Evolutionary conservation across 805 yeast genomes (phyloP).

Genomic region (Zygosaccharomyces siamensis): DNA sequence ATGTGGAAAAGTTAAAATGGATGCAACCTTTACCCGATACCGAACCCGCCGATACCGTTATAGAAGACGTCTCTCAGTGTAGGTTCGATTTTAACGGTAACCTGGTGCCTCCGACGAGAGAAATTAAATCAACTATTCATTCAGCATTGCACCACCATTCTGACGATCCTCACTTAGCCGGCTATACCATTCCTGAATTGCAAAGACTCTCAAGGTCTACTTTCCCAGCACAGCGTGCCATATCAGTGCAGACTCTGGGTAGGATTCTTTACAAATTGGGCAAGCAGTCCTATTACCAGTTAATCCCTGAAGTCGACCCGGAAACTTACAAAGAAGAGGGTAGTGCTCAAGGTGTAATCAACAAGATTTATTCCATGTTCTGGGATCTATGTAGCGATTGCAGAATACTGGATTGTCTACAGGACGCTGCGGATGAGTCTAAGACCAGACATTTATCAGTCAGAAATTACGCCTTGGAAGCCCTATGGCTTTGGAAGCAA

Average conservation of each 20-base stretch:
- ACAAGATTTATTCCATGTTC: constrained; percentile 42
- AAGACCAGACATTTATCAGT: constrained; percentile 65
- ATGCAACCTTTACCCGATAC: constrained; percentile 64
- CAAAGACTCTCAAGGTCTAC: constrained; percentile 74
- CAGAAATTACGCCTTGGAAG: constrained; percentile 79
- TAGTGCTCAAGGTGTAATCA: constrained; percentile 35
- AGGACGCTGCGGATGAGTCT: constrained; percentile 63
- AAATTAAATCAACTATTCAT: constrained; percentile 45
- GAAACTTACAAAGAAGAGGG: constrained; percentile 38
- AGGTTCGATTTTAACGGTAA: constrained; percentile 88
- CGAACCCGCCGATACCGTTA: constrained; percentile 29
- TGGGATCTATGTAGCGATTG: constrained; percentile 69
- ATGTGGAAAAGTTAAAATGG: constrained; percentile 83
- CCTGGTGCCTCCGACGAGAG: constrained; percentile 54
- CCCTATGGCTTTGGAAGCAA: constrained; percentile 80
- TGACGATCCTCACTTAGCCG: constrained; percentile 82
- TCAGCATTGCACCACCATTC: constrained; percentile 90
- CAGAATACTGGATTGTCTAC: constrained; percentile 58
- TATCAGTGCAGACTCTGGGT: constrained; percentile 84
- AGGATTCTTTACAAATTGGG: constrained; percentile 80
- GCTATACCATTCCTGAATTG: constrained; percentile 82
- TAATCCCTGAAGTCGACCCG: constrained; percentile 44
- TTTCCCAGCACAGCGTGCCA: constrained; percentile 77
- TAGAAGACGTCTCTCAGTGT: constrained; percentile 56
- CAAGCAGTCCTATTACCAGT: constrained; percentile 48